Evolutionary conservation across 768 basidiomycete genomes (phyloP).

Genomic region (Tricholoma sp.): DNA sequence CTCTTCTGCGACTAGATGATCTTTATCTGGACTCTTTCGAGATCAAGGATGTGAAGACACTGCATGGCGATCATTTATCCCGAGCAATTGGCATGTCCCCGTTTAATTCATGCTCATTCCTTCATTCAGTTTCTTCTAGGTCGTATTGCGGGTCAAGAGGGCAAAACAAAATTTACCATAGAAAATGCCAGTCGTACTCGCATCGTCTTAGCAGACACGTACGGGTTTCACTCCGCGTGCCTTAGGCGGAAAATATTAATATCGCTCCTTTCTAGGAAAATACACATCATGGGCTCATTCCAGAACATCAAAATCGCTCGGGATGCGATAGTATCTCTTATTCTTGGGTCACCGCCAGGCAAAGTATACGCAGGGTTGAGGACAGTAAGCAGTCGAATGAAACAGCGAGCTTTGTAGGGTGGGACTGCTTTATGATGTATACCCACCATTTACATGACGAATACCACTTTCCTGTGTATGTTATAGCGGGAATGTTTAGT

Average conservation of each 20-base stretch:
- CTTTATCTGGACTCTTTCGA: conserved; percentile 98
- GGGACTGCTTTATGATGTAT: not conserved
- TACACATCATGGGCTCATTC: conserved; percentile 97
- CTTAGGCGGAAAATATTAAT: conserved; percentile 4
- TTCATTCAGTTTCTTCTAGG: conserved; percentile 37
- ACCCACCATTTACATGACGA: not conserved
- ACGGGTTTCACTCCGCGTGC: conserved; percentile 25
- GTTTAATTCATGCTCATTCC: not conserved
- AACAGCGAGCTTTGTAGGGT: conserved; percentile 59
- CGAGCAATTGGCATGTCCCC: conserved; percentile 77
- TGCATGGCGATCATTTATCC: conserved; percentile 97
- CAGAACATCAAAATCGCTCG: conserved; percentile 98
- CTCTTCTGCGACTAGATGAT: conserved; percentile 91
- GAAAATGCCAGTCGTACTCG: conserved; percentile 96
- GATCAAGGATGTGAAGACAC: conserved; percentile 97
- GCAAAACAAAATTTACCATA: conserved; percentile 98
- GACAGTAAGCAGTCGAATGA: conserved; percentile 90
- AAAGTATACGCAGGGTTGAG: conserved; percentile 89
- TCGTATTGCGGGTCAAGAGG: conserved; percentile 97
- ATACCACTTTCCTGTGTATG: not conserved
- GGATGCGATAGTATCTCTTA: conserved; percentile 93
- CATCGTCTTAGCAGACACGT: conserved; percentile 99
- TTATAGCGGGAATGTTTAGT: too few species aligned
- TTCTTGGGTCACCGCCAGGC: conserved; percentile 92
- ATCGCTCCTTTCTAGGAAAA: conserved; percentile 59